Base-by-base conservation (phyloP, 2,329 filamentous ascomycete species). In the Aspergillus floridensis region DNA sequence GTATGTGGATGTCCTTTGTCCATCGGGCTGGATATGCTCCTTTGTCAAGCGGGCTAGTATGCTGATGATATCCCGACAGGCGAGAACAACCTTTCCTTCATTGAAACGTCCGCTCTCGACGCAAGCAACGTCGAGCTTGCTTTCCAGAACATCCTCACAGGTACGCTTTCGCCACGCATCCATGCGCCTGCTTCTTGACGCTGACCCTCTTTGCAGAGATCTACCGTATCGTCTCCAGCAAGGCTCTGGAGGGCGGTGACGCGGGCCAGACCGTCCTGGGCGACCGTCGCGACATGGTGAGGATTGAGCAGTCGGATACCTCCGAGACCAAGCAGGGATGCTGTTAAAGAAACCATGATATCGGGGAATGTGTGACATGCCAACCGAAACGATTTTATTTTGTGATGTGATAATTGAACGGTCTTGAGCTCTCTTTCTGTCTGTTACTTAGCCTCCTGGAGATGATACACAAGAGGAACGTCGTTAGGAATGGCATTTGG, bases 141-240 rank as follows among this genome's bases (percentile, higher is more conserved):
- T 62, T 98, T 99, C 86, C 93, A 99, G 82, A 98, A 98, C 81
- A 99, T 99, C 76, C 84, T 99, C 76, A 99, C 95, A 75, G 93
- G 93, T 97, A 85, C 63, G 85, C 21, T 14, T 19, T 77, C 53
- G 57, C 52, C 46, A 19, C 32, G 31, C 56, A 44, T 46, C 49
- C 53, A 49, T 51, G 2, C 10, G n/a, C 41, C 12, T 53, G 21
- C 51, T 57, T 31, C 49, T 19, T 41, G 26, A 48, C 44, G 24
- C 49, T 63, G 48, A 58, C 57, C 35, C 51, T 59, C 59, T 59
- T 52, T 31, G 5, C 75, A 96, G 95, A 99, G 84, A 99, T 99
- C 82, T 99, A 98, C 85, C 91, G 93, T 74, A 99, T 99, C 72
- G 95, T 99, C 66, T 98, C 93, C 59, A 95, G 90, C 86, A 98